phyloP scores from a whole-genome alignment of 1,284 basidiomycete genomes.

The Ustilago crameri region DNA sequence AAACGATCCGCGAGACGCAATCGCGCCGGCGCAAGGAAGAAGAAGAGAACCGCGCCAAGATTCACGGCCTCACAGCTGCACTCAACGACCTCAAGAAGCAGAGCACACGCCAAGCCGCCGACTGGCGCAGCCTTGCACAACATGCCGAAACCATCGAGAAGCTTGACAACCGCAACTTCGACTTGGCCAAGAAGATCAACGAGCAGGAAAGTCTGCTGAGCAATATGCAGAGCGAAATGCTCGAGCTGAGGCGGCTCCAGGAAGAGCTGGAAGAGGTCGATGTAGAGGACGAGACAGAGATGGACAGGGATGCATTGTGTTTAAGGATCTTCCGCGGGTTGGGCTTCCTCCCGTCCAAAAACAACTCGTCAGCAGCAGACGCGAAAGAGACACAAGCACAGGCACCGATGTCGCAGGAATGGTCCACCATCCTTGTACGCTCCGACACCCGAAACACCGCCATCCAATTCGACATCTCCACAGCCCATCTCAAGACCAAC shows the following conservation, averaged over 20 bases:
- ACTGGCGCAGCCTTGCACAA: conserved; percentile 51
- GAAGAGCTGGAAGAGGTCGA: conserved; percentile 55
- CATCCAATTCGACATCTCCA: conserved; percentile 50
- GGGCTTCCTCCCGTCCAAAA: conserved; percentile 52
- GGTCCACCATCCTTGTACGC: conserved; percentile 51
- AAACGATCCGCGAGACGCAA: conserved; percentile 45
- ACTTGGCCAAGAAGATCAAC: conserved; percentile 60
- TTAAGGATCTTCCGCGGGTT: conserved; percentile 53
- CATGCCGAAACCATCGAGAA: conserved; percentile 49
- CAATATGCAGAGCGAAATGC: conserved; percentile 49
- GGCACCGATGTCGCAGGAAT: conserved; percentile 21
- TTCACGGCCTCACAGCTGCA: conserved; percentile 37
- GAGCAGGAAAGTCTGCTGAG: conserved; percentile 52
- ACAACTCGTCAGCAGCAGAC: neutral
- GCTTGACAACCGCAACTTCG: conserved; percentile 59
- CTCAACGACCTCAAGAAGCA: conserved; percentile 48
- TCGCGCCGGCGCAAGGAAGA: conserved; percentile 14
- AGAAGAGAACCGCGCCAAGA: conserved; percentile 39
- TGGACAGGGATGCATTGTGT: conserved; percentile 56
- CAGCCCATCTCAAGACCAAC: conserved; percentile 26
- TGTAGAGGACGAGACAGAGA: conserved; percentile 50
- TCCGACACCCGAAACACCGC: conserved; percentile 53
- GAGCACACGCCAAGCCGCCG: conserved; percentile 48
- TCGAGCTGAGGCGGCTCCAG: conserved; percentile 32
- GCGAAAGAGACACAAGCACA: neutral